These are phyloP conservation scores for Neonectria neomacrospora DNA, from an alignment of 2,329 filamentous ascomycete genomes.

Conservation along the genomic window DNA sequence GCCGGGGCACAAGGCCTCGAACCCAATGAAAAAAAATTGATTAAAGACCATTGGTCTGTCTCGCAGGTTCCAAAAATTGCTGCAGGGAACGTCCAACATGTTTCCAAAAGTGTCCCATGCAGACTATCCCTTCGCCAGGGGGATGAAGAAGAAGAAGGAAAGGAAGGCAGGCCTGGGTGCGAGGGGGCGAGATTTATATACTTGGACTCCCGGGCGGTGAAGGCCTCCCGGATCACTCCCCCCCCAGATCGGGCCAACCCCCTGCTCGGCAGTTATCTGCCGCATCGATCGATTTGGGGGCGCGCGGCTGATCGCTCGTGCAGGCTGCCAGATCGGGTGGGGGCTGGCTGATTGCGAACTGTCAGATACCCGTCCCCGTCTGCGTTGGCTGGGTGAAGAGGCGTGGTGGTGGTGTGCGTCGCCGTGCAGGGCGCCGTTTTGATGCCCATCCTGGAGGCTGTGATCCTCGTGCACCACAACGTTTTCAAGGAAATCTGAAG, in stretches of 20 bases:
- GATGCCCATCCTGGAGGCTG: background rate
- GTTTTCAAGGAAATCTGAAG: background rate
- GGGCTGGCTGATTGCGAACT: background rate
- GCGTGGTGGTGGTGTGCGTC: background rate
- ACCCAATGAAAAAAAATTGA: slow-evolving; percentile 37
- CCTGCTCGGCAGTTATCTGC: background rate
- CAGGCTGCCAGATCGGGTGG: background rate
- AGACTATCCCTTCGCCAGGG: background rate
- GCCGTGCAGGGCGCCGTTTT: background rate
- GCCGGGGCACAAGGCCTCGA: slow-evolving; percentile 26
- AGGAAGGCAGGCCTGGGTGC: background rate
- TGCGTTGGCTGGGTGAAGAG: background rate
- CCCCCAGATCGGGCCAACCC: background rate
- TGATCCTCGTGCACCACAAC: slow-evolving; percentile 19
- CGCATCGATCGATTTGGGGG: slow-evolving; percentile 8
- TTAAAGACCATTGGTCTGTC: background rate
- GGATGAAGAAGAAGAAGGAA: slow-evolving; percentile 9
- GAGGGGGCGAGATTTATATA: slow-evolving; percentile 15
- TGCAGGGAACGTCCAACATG: background rate
- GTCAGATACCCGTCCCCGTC: background rate
- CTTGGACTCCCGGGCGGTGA: background rate
- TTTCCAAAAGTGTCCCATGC: background rate
- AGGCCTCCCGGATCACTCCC: slow-evolving; percentile 13
- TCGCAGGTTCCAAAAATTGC: slow-evolving; percentile 32
- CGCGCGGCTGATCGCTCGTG: background rate